These are phyloP conservation scores for Puccinia polysora DNA, from an alignment of 1,284 basidiomycete species.

Conservation along the genomic window DNA sequence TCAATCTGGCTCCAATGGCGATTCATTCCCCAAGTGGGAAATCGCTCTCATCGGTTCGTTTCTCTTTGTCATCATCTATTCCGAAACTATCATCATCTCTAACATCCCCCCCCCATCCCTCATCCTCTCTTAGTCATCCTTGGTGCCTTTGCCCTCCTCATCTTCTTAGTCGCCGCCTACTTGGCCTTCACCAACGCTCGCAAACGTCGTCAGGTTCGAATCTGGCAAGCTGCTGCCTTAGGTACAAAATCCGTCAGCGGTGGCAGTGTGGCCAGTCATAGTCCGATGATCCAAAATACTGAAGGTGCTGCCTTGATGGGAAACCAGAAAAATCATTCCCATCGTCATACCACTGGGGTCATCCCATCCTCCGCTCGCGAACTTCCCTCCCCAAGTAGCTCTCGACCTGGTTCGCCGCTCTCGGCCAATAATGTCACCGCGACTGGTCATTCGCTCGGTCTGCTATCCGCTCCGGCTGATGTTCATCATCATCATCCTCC, in stretches of 20 bases:
- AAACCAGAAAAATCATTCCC: background rate
- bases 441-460: background rate
- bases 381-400: constrained; percentile 14
- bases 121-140: background rate
- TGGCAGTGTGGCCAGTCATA: constrained; percentile 20
- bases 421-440: background rate
- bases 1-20: background rate
- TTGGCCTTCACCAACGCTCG: constrained; percentile 17
- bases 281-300: constrained; percentile 36
- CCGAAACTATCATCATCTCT: background rate
- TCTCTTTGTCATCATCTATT: background rate
- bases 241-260: constrained; percentile 2
- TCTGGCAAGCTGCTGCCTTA: constrained; percentile 21
- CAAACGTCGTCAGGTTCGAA: constrained; percentile 13
- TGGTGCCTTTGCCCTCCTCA: constrained; percentile 19
- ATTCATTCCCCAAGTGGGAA: constrained; percentile 31
- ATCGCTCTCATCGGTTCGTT: constrained; percentile 36
- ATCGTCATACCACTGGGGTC: background rate
- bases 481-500: background rate
- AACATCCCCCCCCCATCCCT: background rate
- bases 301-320: constrained; percentile 25
- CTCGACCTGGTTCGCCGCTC: constrained; percentile 29
- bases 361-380: background rate
- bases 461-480: background rate
- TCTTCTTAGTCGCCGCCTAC: constrained; percentile 31